Evolutionary conservation across 164 flowering plant species (phyloP).

Genomic region (Macadamia integrifolia): DNA sequence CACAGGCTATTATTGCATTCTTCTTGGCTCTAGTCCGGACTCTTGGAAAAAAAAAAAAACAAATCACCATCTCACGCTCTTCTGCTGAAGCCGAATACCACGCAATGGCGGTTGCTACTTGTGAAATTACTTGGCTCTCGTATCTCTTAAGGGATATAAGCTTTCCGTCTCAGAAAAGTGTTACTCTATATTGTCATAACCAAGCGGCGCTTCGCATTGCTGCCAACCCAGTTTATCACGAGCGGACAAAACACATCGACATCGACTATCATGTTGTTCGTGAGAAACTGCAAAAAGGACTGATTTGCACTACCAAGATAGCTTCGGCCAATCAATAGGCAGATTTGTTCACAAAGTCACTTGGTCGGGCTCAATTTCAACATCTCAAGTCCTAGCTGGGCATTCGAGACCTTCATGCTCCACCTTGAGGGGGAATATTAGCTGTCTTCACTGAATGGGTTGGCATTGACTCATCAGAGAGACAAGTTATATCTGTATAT

Average conservation of each 20-base stretch:
- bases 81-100: constrained; percentile 16
- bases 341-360: constrained; percentile 5
- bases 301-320: not conserved
- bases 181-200: not conserved
- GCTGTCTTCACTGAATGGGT: too few species aligned
- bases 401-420: not conserved
- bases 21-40: constrained; percentile 2
- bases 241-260: not conserved
- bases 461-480: too few species aligned
- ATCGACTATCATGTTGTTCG: not conserved
- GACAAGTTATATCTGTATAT: too few species aligned
- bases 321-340: constrained; percentile 3
- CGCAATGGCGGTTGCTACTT: constrained; percentile 8
- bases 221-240: constrained; percentile 1
- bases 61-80: constrained; percentile 9
- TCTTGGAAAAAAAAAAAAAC: constrained; percentile 8
- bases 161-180: not conserved
- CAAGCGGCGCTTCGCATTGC: not conserved
- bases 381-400: constrained; percentile 5
- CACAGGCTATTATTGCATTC: not conserved
- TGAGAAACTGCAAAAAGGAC: constrained; percentile 8
- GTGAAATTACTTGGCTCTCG: constrained; percentile 11
- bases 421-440: not conserved
- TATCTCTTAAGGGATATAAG: constrained; percentile 5
- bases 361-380: not conserved